Base-by-base conservation (phyloP, 2,329 filamentous ascomycete genomes). In the Trichoderma aggressivum region DNA sequence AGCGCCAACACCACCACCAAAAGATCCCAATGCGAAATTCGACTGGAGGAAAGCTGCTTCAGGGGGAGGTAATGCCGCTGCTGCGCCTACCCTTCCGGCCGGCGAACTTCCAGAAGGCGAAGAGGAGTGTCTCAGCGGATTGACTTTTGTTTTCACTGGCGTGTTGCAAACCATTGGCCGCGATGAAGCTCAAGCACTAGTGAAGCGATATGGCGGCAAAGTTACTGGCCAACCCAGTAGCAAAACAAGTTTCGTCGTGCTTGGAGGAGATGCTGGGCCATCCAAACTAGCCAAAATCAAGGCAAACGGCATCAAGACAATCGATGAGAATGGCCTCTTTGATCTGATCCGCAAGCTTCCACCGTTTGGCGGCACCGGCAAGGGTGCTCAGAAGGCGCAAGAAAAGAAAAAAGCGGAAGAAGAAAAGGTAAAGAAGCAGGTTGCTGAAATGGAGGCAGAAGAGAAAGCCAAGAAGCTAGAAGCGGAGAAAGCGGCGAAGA, bases 81-180 rank as follows among this genome's bases (percentile, higher is more conserved):
- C 78, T 12, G 88, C 89, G 24, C 88, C 93, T 21, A 87, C 87
- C 62, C 85, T 88, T 26, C 90, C 89, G 12, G 83, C 86, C 11
- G 89, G 85, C 34, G 93, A 97, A 18, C 83, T 98, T 63, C 96
- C 96, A 0, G 87, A 89, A 24, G 96, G 96, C 8, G 90, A 90
- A 66, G 93, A 96, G 12, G 97, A 98, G 76, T 99, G 96, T 78
- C 87, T 99, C 70, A 90, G 91, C 69, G 96, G 97, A 0, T 85
- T 98, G 70, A 92, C 90, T 0, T 99, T 99, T 78, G 96, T 99
- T 32, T 99, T 99, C 77, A 99, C 97, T 0, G 96, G 96, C 28
- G 86, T 98, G 28, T 84, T 98, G 50, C 88, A 92, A 72, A 90
- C 88, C 0, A 88, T 98, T 70, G 90, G 92, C 58, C 90, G 96